Base-by-base conservation (phyloP, 2,329 filamentous ascomycete genomes). In the Talaromyces verruculosus region DNA sequence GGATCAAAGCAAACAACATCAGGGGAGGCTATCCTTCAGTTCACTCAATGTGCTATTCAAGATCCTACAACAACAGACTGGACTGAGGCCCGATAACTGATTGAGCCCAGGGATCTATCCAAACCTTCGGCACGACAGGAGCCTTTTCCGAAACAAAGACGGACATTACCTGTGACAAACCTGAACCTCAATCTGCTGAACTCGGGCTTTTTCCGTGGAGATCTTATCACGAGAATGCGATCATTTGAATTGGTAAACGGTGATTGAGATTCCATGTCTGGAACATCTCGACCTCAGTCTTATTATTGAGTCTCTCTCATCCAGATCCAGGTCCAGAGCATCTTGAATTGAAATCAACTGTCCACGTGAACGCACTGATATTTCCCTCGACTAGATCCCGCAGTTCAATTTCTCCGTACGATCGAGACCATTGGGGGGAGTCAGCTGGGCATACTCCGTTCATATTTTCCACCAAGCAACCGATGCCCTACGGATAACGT, bases 331-430 rank as follows among this genome's bases (percentile, higher is more conserved):
- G 8, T 53, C 49, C 17, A 53, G 49, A 53, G 49, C 49, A 53
- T 39, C n/a, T 11, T 39, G 30, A 57, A 11, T 7, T 13, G 5
- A 15, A 37, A 39, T 57, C 53, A 17, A 22, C n/a, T 25, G 30
- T 57, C 53, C 53, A 39, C 53, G 53, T 57, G 53, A 37, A 57
- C 28, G 25, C 49, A n/a, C 49, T 5, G 49, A 39, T 37, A 57
- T 37, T 15, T 57, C 53, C 7, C 5, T 57, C n/a, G 25, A 15
- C 53, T 39, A 39, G 53, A 57, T 57, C 30, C 51, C 53, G 53
- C 53, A 37, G 39, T 33, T 57, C 25, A 57, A 37, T 57, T 57
- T 25, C 53, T 57, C 53, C 53, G 19, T 57, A 30, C 13, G 17
- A 19, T 55, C 30, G 28, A 53, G 25, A 17, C 13, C 5, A 17